These are phyloP conservation scores for Pichia sp. DNA, from an alignment of 1,139 yeast genomes.

Conservation along the genomic window DNA sequence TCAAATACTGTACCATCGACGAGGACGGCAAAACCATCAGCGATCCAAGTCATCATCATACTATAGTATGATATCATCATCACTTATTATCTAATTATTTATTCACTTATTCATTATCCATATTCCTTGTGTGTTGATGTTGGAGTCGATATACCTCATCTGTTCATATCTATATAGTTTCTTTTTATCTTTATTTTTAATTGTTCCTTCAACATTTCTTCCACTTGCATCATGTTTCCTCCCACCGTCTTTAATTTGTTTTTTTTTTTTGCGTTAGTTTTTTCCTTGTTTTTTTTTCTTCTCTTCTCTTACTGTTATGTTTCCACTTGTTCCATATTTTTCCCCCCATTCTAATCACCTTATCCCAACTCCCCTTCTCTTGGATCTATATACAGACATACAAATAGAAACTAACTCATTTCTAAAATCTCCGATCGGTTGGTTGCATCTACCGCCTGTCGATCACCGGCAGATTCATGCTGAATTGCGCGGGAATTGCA, in stretches of 20 bases:
- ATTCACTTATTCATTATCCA: background rate
- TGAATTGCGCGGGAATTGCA: background rate
- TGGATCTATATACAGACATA: background rate
- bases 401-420: background rate
- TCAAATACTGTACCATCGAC: conserved; percentile 46
- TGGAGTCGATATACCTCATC: background rate
- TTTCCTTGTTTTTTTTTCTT: background rate
- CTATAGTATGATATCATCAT: conserved; percentile 33
- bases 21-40: conserved; percentile 40
- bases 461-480: background rate
- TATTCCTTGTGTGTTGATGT: background rate
- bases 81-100: background rate
- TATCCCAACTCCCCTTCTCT: background rate
- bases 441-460: background rate
- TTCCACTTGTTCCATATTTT: background rate
- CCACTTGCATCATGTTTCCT: background rate
- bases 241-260: background rate
- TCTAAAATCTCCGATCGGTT: background rate
- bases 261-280: background rate
- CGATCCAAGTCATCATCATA: conserved; percentile 54
- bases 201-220: background rate
- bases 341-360: background rate
- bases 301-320: background rate
- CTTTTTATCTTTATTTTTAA: background rate
- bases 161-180: background rate